Base-by-base conservation (phyloP, 2,329 filamentous ascomycete genomes). In the Trichoderma semiorbis region DNA sequence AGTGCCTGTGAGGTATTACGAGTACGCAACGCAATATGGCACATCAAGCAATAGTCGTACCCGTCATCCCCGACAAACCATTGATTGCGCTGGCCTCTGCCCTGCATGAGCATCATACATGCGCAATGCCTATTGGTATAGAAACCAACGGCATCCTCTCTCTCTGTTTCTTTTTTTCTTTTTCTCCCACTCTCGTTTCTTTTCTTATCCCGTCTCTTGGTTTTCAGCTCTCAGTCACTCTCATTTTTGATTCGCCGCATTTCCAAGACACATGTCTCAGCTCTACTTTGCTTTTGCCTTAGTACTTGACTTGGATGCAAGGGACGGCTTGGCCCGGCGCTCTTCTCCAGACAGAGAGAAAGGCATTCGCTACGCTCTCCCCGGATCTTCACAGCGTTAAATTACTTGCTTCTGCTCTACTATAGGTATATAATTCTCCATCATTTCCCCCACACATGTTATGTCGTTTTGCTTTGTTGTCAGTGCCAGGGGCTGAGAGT, bases 61-160 rank as follows among this genome's bases (percentile, higher is more conserved):
- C 65, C 65, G 65, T 60, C 65, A 68, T 68, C 65, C 50, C 65
- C 53, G 43, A 47, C 43, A 47, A 47, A 47, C 43, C 18, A n/a
- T 68, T 47, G 18, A 32, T 30, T n/a, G 53, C 50, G 39, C 50
- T 53, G 39, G 39, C 7, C 39, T 43, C 43, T 26, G 65, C 65
- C 62, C 62, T 65, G 62, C 62, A 65, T 65, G 24, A 30, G 18
- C 28, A 53, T 30, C 28, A 60, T 30, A 32, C 6, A 21, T 11
- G 4, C 16, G 24, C 26, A 21, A 21, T 28, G 62, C 62, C 62
- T 28, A 24, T 8, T 39, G 30, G 32, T 60, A 60, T 50, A 66
- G 47, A 66, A 66, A 66, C 53, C 47, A 60, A 34, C 36, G 55
- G 24, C 3, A 32, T 26, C 36, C 55, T 60, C 36, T 32, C 36